These are phyloP conservation scores for Pythium sp. DNA, from an alignment of 352 stramenopile genomes.

Conservation along the genomic window DNA sequence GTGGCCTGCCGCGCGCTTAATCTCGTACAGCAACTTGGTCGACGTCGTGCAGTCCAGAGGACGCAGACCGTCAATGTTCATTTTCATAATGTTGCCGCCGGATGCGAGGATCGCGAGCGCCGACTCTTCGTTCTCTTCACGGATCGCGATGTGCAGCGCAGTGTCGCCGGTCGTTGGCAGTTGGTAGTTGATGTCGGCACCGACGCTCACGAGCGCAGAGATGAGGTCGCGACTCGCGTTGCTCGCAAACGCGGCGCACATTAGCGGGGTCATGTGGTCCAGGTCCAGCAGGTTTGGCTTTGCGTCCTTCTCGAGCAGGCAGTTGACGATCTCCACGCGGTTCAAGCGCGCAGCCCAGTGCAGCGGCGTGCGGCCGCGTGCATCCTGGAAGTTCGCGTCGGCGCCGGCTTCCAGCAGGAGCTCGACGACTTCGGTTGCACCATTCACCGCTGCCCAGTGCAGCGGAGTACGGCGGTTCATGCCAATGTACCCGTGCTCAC, in stretches of 20 bases:
- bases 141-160: constrained; percentile 69
- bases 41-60: constrained; percentile 79
- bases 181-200: constrained; percentile 74
- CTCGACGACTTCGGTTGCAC: constrained; percentile 51
- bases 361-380: constrained; percentile 57
- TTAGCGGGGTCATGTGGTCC: constrained; percentile 65
- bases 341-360: constrained; percentile 79
- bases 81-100: constrained; percentile 71
- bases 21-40: constrained; percentile 73
- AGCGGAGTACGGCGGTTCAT: constrained; percentile 77
- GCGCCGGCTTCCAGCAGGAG: constrained; percentile 64
- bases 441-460: constrained; percentile 78
- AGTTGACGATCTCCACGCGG: constrained; percentile 43
- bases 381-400: constrained; percentile 77
- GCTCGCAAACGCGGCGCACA: constrained; percentile 53
- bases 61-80: constrained; percentile 64
- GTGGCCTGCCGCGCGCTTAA: constrained; percentile 75
- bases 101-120: constrained; percentile 67
- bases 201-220: constrained; percentile 41
- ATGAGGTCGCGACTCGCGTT: constrained; percentile 56
- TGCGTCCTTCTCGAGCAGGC: constrained; percentile 40
- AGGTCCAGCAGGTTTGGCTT: constrained; percentile 47
- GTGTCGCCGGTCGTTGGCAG: constrained; percentile 63
- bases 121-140: constrained; percentile 58
- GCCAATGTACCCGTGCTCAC: constrained; percentile 77